These are phyloP conservation scores for Sextonia rubra DNA, from an alignment of 164 flowering plant species.

Conservation along the genomic window DNA sequence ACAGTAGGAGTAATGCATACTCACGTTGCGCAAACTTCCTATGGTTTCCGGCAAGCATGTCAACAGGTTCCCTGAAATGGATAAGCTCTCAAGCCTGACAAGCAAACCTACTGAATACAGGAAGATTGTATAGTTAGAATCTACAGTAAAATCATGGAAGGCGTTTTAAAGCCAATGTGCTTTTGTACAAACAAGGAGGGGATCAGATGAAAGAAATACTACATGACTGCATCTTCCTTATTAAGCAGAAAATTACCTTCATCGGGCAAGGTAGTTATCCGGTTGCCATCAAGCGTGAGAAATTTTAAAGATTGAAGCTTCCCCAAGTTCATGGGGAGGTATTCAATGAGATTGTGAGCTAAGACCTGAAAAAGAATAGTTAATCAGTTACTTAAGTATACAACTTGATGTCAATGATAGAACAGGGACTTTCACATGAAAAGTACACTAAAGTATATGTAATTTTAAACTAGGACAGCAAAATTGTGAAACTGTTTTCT, in stretches of 20 bases:
- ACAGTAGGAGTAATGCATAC: constrained; percentile 16
- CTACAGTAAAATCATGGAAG: background rate
- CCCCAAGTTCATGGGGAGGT: constrained; percentile 77
- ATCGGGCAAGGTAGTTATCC: constrained; percentile 70
- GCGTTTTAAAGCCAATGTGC: background rate
- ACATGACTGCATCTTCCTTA: constrained; percentile 16
- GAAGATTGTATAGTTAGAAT: constrained; percentile 13
- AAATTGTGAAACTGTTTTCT: constrained; percentile 14
- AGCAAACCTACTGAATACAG: constrained; percentile 73
- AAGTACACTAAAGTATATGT: background rate
- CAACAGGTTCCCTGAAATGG: constrained; percentile 63
- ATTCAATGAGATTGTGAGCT: constrained; percentile 68
- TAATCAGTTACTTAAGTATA: constrained; percentile 7
- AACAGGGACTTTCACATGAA: background rate
- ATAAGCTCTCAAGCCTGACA: constrained; percentile 78
- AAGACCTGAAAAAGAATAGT: constrained; percentile 47
- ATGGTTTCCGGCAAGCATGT: constrained; percentile 79
- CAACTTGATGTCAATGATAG: background rate
- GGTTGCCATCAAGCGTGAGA: constrained; percentile 74
- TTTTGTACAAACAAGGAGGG: no score
- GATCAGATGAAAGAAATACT: background rate
- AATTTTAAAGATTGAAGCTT: constrained; percentile 79
- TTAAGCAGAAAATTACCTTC: constrained; percentile 63
- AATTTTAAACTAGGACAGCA: background rate
- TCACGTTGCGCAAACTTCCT: constrained; percentile 96